Base-by-base conservation (phyloP, 305 asterid species). In the Petunia hybrid region DNA sequence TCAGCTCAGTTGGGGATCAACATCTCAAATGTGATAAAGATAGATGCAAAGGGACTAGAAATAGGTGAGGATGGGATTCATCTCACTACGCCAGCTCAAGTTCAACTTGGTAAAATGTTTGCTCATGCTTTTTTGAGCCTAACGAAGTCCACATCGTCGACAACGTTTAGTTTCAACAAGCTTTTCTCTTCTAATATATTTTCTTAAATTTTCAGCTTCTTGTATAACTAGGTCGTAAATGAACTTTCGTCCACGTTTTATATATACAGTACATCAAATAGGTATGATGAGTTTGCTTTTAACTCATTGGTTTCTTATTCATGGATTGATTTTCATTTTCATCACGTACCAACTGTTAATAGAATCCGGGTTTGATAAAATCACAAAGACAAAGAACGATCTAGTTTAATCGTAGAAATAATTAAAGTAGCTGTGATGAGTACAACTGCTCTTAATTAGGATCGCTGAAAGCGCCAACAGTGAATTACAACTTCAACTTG, bases 11-110 rank as follows among this genome's bases (percentile, higher is more conserved):
- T 85, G 31, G 66, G 48, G 0, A 12, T 85, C 53, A 43, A 83
- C 14, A 64, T 85, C 40, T 77, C 80, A 13, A 81, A 87, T 65
- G 80, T 87, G 46, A 79, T 39, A 39, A 64, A 77, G 31, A 82
- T 86, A 0, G 89, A 86, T 64, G 87, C 87, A 4, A 84, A 77
- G 81, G 87, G 89, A 14, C 41, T 82, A 5, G 75, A 77, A 40
- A 14, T 86, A 68, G 80, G 53, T 10, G 67, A 66, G 10, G 89
- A 86, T 62, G 62, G 77, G 36, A 45, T 86, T 59, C 89, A 86
- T 55, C 85, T 86, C 4, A 84, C 77, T 8, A 61, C 87, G 8
- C 42, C 16, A 57, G 67, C 87, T 35, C 81, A 86, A 62, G 87
- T 84, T 62, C 80, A 46, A 70, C 81, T 86, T n/a, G 89, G 87